Base-by-base conservation (phyloP, 2,329 filamentous ascomycete species). In the Leptographium flavum region DNA sequence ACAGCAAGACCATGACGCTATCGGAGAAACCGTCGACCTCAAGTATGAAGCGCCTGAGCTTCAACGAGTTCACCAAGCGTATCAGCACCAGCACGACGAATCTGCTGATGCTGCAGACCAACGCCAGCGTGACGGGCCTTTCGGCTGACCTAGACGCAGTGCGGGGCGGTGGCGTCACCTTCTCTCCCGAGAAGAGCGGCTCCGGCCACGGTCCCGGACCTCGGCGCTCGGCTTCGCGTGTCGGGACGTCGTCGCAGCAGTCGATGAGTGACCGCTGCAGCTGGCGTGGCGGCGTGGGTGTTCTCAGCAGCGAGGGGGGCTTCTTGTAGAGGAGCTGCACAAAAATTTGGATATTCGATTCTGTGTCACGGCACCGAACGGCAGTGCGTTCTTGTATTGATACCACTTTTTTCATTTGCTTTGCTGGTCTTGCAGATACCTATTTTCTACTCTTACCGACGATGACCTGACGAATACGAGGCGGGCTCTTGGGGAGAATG, bases 61-160 rank as follows among this genome's bases (percentile, higher is more conserved):
- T 80, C 52, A 72, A 68, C 52, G 76, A 81, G 45, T 75, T 78
- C 50, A 71, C 73, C 39, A 75, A 73, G 56, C 65, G 73, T 49
- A 58, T 80, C 45, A 79, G 73, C 53, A 77, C 71, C 56, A 77
- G 73, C 43, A 77, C 72, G 56, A 77, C 70, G 57, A 60, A 77
- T 55, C 63, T 80, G 44, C 63, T 79, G 39, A 66, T 76, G 45
- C 73, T 78, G 61, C 72, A 72, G 49, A 76, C 65, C 48, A 68
- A 66, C 49, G 60, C 60, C 47, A 60, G 60, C 50, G 21, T 13
- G 4, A 37, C 35, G 13, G 35, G 35, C 35, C 35, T 37, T 6
- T 19, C 8, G 5, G 13, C 50, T 54, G 31, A 33, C 0, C 21
- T 64, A 53, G 56, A 62, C 39, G 52, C 61, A 46, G 57, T 52